Conservation (phyloP, 2,329 filamentous ascomycete genomes). For the Lachnellula suecica region DNA sequence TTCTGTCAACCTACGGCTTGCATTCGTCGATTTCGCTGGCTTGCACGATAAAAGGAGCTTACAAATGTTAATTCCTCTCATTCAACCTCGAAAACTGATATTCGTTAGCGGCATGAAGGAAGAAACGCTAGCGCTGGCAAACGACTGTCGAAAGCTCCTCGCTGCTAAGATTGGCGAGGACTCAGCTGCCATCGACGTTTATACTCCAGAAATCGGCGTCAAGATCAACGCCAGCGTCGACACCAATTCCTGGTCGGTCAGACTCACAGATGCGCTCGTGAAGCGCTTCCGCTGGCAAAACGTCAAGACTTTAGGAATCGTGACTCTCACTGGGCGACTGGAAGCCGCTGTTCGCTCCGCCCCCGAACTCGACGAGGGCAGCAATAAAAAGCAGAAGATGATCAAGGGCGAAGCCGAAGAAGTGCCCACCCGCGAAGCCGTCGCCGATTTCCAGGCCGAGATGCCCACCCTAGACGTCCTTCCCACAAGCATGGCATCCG, state of each 20-base stretch:
- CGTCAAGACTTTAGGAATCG: conserved; percentile 83
- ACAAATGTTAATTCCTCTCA: conserved; percentile 91
- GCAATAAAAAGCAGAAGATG: conserved; percentile 42
- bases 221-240: conserved; percentile 90
- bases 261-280: conserved; percentile 80
- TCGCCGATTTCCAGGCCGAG: conserved; percentile 16
- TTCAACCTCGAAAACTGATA: conserved; percentile 91
- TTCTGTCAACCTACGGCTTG: conserved; percentile 71
- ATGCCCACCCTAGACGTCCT: conserved; percentile 44
- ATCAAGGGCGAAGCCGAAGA: conserved; percentile 45
- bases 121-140: conserved; percentile 77
- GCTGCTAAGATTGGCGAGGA: conserved; percentile 42
- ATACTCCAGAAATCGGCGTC: conserved; percentile 74
- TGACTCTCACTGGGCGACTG: conserved; percentile 81
- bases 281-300: conserved; percentile 93
- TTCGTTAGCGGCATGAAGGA: conserved; percentile 78
- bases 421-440: conserved; percentile 16
- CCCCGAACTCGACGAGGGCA: conserved; percentile 39
- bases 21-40: conserved; percentile 88
- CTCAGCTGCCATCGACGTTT: conserved; percentile 64
- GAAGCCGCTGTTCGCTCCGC: conserved; percentile 48
- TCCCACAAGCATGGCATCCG: conserved; percentile 62
- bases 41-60: conserved; percentile 91
- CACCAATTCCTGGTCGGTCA: conserved; percentile 95
- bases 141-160: conserved; percentile 73